phyloP scores from a whole-genome alignment of 2,329 filamentous ascomycete genomes.

The Sarocladium brachiariae region DNA sequence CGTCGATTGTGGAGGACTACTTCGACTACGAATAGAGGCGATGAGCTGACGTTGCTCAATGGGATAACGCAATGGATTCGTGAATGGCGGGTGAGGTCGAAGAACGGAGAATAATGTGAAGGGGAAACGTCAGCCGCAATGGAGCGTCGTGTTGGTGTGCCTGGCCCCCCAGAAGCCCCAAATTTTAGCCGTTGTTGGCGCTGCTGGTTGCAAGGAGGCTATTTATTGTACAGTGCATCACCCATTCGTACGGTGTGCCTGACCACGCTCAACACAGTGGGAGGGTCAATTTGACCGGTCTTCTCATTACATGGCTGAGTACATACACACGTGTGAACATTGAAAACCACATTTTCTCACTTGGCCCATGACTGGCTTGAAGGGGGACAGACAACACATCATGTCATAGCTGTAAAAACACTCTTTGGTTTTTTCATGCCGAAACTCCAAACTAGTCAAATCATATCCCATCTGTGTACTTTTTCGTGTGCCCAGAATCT shows the following conservation, averaged over 20 bases:
- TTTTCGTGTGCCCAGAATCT: background rate
- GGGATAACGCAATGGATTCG: background rate
- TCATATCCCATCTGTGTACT: slow-evolving; percentile 5
- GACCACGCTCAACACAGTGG: background rate
- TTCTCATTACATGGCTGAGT: no score
- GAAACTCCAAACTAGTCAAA: slow-evolving; percentile 7
- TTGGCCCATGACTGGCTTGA: background rate
- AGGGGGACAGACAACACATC: background rate
- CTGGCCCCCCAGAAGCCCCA: background rate
- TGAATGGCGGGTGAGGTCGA: background rate
- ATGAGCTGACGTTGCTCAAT: background rate
- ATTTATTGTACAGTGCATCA: slow-evolving; percentile 6
- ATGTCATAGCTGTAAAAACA: background rate
- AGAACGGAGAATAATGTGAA: background rate
- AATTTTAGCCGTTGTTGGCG: slow-evolving; percentile 9
- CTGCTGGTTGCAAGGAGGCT: background rate
- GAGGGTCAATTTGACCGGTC: no score
- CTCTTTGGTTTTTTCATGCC: background rate
- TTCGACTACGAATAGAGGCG: background rate
- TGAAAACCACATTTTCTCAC: background rate
- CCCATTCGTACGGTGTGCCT: background rate
- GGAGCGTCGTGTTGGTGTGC: background rate
- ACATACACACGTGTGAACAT: no score
- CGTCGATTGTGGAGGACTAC: slow-evolving; percentile 14
- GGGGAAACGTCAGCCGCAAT: background rate